Evolutionary conservation across 805 yeast species (phyloP), one percentile per base, ranked within the genome.

Genomic region (Zygoascus ofunaensis): DNA sequence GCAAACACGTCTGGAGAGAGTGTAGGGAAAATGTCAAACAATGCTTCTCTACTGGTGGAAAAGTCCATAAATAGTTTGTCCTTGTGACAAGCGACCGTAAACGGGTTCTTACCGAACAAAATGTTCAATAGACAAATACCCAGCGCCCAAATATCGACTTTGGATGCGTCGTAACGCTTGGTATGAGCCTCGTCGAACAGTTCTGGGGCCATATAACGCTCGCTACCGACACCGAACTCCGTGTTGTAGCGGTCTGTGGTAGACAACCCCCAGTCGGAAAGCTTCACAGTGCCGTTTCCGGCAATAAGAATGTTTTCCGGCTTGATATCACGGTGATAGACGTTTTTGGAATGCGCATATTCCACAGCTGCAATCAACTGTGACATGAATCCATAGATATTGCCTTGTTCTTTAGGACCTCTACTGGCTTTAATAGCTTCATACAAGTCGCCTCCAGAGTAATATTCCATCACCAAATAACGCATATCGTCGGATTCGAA

Each of bases 161-260:
- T 81, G 18, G 80, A 77, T 5, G 95, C 86, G 54, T 82, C 82
- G 60, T 87, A 89, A 36, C 71, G 34, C 46, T 60, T 57, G 44
- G 53, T 48, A 38, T 49, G 43, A 36, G 64, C 61, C 38, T 67
- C 66, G 53, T 87, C 94, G 58, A 87, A 80, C 46, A 87, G 65
- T 59, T 87, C 97, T 1, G 97, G 97, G 0, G 96, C 94, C 97
- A 87, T 87, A 63, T 87, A 87, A 49, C 94, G 72, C 63, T 86
- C 95, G 44, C 86, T 77, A 20, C 96, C 96, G 47, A 86, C 83
- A 49, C 85, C 94, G 60, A 87, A 83, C 56, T 86, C 87, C 30
- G 75, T 64, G 54, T 85, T 79, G 38, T 66, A 63, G 34, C 70
- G 65, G 8, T 74, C 71, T 39, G 74, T 72, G 47, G 90, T 76